phyloP scores from a whole-genome alignment of 2,329 filamentous ascomycete species.

The Cercospora sp. region DNA sequence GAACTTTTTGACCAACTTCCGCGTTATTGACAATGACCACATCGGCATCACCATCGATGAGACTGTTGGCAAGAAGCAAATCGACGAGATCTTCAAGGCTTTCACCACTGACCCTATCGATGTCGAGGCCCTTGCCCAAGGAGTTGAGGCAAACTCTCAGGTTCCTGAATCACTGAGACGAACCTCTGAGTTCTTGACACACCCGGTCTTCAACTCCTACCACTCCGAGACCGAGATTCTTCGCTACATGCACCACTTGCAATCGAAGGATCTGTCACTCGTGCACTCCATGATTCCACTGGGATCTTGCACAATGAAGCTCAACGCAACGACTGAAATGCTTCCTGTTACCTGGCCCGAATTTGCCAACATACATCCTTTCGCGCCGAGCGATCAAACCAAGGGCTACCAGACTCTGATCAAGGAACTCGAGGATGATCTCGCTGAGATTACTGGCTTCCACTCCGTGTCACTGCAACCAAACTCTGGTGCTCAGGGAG shows the following conservation, averaged over 20 bases:
- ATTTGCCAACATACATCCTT: constrained; percentile 79
- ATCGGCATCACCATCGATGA: constrained; percentile 80
- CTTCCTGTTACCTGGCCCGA: constrained; percentile 74
- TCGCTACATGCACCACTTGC: constrained; percentile 87
- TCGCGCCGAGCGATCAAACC: constrained; percentile 63
- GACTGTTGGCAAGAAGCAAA: constrained; percentile 59
- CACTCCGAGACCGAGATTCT: constrained; percentile 94
- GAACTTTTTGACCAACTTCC: constrained; percentile 60
- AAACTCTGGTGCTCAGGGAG: constrained; percentile 93
- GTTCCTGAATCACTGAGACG: constrained; percentile 65
- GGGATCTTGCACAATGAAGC: constrained; percentile 97
- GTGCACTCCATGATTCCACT: constrained; percentile 98
- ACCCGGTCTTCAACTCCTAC: constrained; percentile 91
- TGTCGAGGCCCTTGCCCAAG: constrained; percentile 35
- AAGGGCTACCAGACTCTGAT: constrained; percentile 71
- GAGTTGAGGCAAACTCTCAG: constrained; percentile 33
- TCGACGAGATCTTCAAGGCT: constrained; percentile 58
- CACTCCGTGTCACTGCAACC: constrained; percentile 86
- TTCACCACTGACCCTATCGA: constrained; percentile 52
- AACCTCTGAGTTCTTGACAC: constrained; percentile 74
- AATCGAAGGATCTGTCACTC: constrained; percentile 90
- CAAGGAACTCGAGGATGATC: constrained; percentile 68
- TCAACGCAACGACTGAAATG: constrained; percentile 94
- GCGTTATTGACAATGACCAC: constrained; percentile 59
- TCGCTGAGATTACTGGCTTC: constrained; percentile 85